A percentile compares a stretch with the other conserved stretches of the same genome.
Conservation (phyloP, 176 grass and related monocot species). For the Puya raimondii region DNA sequence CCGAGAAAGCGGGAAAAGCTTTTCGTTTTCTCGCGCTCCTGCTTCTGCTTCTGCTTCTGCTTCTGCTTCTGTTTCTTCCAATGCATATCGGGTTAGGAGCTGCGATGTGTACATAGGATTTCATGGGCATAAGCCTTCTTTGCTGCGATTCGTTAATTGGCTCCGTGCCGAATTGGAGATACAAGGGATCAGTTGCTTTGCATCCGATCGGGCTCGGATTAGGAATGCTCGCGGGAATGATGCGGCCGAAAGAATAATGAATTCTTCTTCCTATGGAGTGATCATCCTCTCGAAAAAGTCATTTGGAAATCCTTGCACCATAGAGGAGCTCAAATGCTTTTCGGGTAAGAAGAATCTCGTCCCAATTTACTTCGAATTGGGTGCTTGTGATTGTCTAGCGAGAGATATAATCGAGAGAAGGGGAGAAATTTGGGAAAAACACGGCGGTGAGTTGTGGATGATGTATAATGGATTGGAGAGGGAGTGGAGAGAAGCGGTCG, state of each 20-base stretch:
- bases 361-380: conserved; percentile 86
- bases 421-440: conserved; percentile 89
- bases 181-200: conserved; percentile 93
- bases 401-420: conserved; percentile 95
- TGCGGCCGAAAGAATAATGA: conserved; percentile 81
- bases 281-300: conserved; percentile 86
- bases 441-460: conserved; percentile 97
- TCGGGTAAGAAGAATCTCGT: conserved; percentile 68
- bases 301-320: conserved; percentile 85
- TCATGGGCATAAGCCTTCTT: conserved; percentile 77
- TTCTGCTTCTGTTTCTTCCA: background rate
- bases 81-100: conserved; percentile 42
- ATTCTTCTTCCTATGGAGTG: conserved; percentile 80
- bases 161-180: conserved; percentile 84
- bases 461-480: conserved; percentile 80
- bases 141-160: conserved; percentile 85
- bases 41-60: conserved; percentile 25
- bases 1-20: conserved; percentile 18
- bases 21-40: conserved; percentile 22
- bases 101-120: conserved; percentile 93
- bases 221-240: conserved; percentile 56
- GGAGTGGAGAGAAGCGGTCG: conserved; percentile 85
- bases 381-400: conserved; percentile 71
- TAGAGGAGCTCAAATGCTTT: conserved; percentile 82
- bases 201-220: conserved; percentile 71